A percentile compares a stretch with the other conserved stretches of the same genome.
Evolutionary conservation across 768 basidiomycete genomes (phyloP).

Genomic region (Dacryopinax primogenitus): DNA sequence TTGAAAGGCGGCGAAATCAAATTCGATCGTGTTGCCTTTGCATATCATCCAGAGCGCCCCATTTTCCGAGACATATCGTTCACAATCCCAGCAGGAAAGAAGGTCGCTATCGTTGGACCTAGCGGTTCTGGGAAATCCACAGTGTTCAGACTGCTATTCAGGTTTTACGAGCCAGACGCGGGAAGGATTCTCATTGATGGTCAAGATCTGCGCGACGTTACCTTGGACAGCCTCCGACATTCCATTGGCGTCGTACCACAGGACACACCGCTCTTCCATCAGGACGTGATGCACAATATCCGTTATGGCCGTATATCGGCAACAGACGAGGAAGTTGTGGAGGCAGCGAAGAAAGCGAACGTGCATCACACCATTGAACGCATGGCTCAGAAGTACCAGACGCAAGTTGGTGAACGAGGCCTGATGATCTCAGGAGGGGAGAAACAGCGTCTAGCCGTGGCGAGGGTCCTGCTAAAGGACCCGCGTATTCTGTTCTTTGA

Average conservation of each 20-base stretch:
- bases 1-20: slow-evolving; percentile 75
- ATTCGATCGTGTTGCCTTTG: slow-evolving; percentile 86
- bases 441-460: slow-evolving; percentile 93
- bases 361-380: slow-evolving; percentile 67
- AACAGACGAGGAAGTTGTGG: slow-evolving; percentile 75
- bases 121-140: slow-evolving; percentile 97
- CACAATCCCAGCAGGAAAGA: slow-evolving; percentile 88
- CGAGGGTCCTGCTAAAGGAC: slow-evolving; percentile 82
- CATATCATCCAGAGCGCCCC: slow-evolving; percentile 78
- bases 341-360: slow-evolving; percentile 73
- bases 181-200: slow-evolving; percentile 68
- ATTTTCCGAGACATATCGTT: slow-evolving; percentile 85
- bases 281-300: slow-evolving; percentile 89
- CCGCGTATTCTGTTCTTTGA: slow-evolving; percentile 96
- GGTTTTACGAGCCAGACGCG: slow-evolving; percentile 77
- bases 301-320: slow-evolving; percentile 83
- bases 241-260: slow-evolving; percentile 91
- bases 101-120: slow-evolving; percentile 92
- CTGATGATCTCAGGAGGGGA: slow-evolving; percentile 98
- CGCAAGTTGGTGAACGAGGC: slow-evolving; percentile 90
- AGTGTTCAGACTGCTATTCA: slow-evolving; percentile 81
- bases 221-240: slow-evolving; percentile 56
- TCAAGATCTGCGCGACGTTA: slow-evolving; percentile 66
- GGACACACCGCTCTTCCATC: slow-evolving; percentile 95
- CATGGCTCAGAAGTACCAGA: slow-evolving; percentile 75